Base-by-base conservation (phyloP, 176 grass and related monocot species). In the Oryza glumipatula region DNA sequence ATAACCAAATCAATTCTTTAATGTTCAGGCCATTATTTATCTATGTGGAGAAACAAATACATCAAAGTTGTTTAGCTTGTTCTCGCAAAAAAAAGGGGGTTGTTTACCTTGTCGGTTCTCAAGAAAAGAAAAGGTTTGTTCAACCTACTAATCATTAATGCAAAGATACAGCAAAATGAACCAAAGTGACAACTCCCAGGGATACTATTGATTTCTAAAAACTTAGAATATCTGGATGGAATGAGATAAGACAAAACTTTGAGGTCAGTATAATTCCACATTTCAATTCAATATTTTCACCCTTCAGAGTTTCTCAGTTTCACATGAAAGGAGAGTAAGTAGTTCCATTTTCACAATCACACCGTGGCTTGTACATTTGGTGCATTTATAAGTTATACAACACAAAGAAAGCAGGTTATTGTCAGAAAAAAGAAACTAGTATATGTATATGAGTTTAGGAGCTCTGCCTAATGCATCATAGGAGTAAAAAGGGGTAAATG, bases 51-150 rank as follows among this genome's bases (percentile, higher is more conserved):
- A 70, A 23, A 46, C 35, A 84, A 44, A 76, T 65, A 41, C 9
- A 77, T 67, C 46, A 58, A 26, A 70, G 23, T 35, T 84, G n/a
- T 84, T 76, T 39, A 76, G 5, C n/a, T 3, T 43, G 44, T 72
- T 70, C 26, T 63, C 64, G 7, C 49, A 80, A 70, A 15, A 68
- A 43, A 26, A 33, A 85, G 35, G 35, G 72, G 56, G 65, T 21
- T 82, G 73, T 67, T 82, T 33, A 82, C 10, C 21, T 1, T 43
- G 65, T 77, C 73, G 19, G 33, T 72, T 71, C 26, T 64, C 71
- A 19, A 46, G 21, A 64, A 80, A 70, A 15, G 60, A 33, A 15
- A 33, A 86, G 72, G 56, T 67, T n/a, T 86, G 73, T 68, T 78
- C 46, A 82, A 65, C 73, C 73, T n/a, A 78, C 26, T 54, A 28